A percentile compares a stretch with the other conserved stretches of the same genome.
phyloP scores from a whole-genome alignment of 2,329 filamentous ascomycete genomes.

The Xylaria sp. region DNA sequence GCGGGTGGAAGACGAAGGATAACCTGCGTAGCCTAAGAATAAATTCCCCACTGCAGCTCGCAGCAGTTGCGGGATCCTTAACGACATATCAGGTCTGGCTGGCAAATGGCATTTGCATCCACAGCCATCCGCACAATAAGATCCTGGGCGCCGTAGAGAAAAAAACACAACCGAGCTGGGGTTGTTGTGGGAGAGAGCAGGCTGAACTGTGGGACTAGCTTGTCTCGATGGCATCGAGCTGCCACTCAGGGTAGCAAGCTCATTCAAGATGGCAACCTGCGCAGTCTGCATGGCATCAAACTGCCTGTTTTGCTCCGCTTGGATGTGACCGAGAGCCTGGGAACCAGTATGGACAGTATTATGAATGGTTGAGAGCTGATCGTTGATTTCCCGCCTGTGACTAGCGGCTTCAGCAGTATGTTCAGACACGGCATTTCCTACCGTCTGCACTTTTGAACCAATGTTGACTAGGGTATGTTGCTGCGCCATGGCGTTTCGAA shows the following conservation, averaged over 20 bases:
- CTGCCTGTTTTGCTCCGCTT: not conserved
- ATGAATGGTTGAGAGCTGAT: slow-evolving; percentile 1
- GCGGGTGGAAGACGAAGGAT: slow-evolving; percentile 1
- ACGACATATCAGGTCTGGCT: not conserved
- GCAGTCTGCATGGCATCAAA: not conserved
- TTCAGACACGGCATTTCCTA: not conserved
- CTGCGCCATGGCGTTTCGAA: not conserved
- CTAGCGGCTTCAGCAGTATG: not conserved
- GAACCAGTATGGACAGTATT: not conserved
- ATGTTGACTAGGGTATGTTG: not conserved
- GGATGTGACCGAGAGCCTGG: not conserved
- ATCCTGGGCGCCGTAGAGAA: not conserved
- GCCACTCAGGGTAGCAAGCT: not conserved
- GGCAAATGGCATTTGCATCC: slow-evolving; percentile 6
- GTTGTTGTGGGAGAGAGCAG: not conserved
- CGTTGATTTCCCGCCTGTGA: not conserved
- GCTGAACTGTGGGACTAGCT: not conserved
- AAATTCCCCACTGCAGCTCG: not conserved
- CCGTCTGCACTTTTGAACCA: not conserved
- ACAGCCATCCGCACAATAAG: not conserved
- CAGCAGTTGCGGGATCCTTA: slow-evolving; percentile 2
- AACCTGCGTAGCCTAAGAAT: slow-evolving; percentile 6
- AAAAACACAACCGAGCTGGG: not conserved
- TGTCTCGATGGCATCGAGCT: not conserved
- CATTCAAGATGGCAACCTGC: not conserved